A percentile compares a stretch with the other conserved stretches of the same genome.
Conservation (phyloP, 139 green algal species). For the Choricystis sp. region DNA sequence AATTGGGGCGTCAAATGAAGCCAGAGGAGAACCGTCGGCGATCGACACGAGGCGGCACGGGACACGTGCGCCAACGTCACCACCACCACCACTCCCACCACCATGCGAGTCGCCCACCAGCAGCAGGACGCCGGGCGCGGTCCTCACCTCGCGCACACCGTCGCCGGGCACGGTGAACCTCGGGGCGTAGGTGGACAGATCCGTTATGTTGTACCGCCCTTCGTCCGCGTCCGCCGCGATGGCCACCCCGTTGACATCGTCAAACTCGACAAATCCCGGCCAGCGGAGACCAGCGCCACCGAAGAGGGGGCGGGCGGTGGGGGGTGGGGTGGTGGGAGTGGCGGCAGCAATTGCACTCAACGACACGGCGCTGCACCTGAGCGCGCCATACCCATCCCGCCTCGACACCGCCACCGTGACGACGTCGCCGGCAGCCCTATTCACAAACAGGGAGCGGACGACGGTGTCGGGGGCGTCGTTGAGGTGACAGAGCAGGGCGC, state of each 20-base stretch:
- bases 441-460: neutral
- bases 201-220: slow-evolving; percentile 28
- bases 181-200: slow-evolving; percentile 27
- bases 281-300: slow-evolving; percentile 22
- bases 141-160: slow-evolving; percentile 30
- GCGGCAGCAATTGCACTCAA: neutral
- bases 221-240: slow-evolving; percentile 29
- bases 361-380: neutral
- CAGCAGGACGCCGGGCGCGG: slow-evolving; percentile 32
- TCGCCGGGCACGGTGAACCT: slow-evolving; percentile 16
- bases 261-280: slow-evolving; percentile 46
- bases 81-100: no score
- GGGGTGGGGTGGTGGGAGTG: neutral
- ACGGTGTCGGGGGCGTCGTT: neutral
- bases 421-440: neutral
- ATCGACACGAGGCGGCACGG: slow-evolving; percentile 28
- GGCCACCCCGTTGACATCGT: slow-evolving; percentile 33
- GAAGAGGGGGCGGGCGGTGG: slow-evolving; percentile 32
- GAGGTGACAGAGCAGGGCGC: neutral
- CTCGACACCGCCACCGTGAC: neutral
- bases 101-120: slow-evolving; percentile 16
- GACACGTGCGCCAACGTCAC: slow-evolving; percentile 6
- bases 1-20: slow-evolving; percentile 10
- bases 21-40: slow-evolving; percentile 12
- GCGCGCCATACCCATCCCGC: neutral